Evolutionary conservation across 768 basidiomycete genomes (phyloP).

Genomic region (Amanita brunnescens): DNA sequence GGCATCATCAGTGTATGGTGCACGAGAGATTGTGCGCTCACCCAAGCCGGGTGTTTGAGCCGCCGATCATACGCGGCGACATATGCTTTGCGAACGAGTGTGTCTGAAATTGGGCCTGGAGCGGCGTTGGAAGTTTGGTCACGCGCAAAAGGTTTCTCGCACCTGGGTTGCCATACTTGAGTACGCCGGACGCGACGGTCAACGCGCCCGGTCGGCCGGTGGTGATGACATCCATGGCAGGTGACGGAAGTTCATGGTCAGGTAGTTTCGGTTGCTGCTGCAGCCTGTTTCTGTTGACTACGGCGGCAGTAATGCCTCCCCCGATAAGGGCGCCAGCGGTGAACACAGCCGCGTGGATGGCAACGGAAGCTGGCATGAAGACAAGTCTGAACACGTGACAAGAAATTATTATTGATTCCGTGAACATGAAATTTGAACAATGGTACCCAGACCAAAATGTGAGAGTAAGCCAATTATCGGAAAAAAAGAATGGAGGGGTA

Average conservation of each 20-base stretch:
- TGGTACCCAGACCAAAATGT: background rate
- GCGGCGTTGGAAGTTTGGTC: background rate
- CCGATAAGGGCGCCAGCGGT: slow-evolving; percentile 78
- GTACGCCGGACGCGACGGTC: slow-evolving; percentile 25
- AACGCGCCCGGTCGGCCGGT: slow-evolving; percentile 31
- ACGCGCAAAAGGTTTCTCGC: background rate
- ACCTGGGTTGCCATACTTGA: slow-evolving; percentile 85
- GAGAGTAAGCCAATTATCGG: background rate
- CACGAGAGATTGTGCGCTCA: slow-evolving; percentile 24
- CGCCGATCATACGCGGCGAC: slow-evolving; percentile 87
- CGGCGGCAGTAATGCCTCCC: slow-evolving; percentile 55
- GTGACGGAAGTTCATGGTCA: slow-evolving; percentile 7
- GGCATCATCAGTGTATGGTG: background rate
- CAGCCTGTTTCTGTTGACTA: slow-evolving; percentile 28
- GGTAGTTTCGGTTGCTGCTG: slow-evolving; percentile 9
- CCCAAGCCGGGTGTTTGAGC: slow-evolving; percentile 90
- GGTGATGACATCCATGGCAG: slow-evolving; percentile 36
- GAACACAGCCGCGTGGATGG: slow-evolving; percentile 66
- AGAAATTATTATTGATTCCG: slow-evolving; percentile 1
- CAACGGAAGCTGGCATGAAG: slow-evolving; percentile 26
- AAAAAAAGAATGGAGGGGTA: slow-evolving; percentile 2
- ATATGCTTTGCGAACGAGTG: slow-evolving; percentile 75
- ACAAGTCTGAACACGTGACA: background rate
- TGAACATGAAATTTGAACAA: background rate
- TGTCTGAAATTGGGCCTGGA: slow-evolving; percentile 79